Evolutionary conservation across 768 basidiomycete species (phyloP).

Genomic region (Zangia roseola): DNA sequence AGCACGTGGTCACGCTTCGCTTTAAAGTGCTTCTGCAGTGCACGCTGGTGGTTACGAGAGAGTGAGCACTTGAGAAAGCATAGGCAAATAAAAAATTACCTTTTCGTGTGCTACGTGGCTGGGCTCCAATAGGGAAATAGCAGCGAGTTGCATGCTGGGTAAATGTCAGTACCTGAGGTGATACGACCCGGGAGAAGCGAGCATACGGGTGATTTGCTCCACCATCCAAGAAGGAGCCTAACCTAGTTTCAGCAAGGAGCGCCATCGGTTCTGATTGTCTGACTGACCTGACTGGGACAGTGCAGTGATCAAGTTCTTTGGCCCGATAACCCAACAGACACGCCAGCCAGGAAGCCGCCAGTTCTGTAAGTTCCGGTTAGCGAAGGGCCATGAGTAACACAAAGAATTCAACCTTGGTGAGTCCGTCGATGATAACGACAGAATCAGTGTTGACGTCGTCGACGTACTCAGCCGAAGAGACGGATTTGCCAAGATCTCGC

Average conservation of each 20-base stretch:
- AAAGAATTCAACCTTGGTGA: constrained; percentile 68
- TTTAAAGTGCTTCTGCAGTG: constrained; percentile 90
- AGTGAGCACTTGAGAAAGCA: neutral
- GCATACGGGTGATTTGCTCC: constrained; percentile 91
- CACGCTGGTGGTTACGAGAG: constrained; percentile 42
- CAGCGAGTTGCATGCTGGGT: constrained; percentile 79
- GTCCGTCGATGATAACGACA: constrained; percentile 83
- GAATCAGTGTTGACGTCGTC: constrained; percentile 87
- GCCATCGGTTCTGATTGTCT: neutral
- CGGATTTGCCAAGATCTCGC: constrained; percentile 68
- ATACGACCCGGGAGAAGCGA: neutral
- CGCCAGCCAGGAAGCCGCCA: constrained; percentile 96
- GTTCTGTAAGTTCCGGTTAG: constrained; percentile 51
- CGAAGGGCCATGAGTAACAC: neutral
- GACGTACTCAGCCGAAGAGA: constrained; percentile 82
- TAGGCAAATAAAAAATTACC: constrained; percentile 28
- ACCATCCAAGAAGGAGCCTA: constrained; percentile 88
- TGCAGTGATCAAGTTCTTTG: constrained; percentile 83
- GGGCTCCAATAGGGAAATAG: constrained; percentile 79
- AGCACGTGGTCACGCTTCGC: constrained; percentile 89
- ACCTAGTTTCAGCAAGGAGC: neutral
- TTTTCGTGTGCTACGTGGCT: constrained; percentile 68
- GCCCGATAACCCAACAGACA: constrained; percentile 90
- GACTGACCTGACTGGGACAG: constrained; percentile 79
- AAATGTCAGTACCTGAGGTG: neutral